phyloP scores from a whole-genome alignment of 2,329 filamentous ascomycete genomes.

The Talaromyces piceae region DNA sequence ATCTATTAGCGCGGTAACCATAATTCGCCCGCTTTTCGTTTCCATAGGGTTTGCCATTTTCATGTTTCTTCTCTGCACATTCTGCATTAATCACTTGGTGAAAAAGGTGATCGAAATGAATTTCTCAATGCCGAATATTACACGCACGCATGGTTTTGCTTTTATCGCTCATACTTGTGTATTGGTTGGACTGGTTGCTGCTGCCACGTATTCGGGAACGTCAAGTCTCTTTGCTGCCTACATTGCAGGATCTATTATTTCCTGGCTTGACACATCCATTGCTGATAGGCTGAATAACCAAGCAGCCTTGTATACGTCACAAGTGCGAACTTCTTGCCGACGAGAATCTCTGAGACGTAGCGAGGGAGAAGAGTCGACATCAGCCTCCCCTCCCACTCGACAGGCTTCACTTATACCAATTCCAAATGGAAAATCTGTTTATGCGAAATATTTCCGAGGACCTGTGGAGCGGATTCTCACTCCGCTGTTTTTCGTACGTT shows the following conservation, averaged over 20 bases:
- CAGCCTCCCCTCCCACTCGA: neutral
- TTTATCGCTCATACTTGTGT: conserved; percentile 39
- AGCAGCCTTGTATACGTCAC: neutral
- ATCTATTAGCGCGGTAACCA: conserved; percentile 31
- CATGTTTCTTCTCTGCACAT: conserved; percentile 21
- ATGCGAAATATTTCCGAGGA: conserved; percentile 40
- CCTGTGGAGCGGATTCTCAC: conserved; percentile 50
- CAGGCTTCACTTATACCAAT: neutral
- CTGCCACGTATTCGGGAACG: conserved; percentile 48
- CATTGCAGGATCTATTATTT: conserved; percentile 46
- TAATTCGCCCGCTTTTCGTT: conserved; percentile 47
- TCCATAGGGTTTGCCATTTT: conserved; percentile 32
- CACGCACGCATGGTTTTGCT: conserved; percentile 16
- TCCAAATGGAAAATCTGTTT: conserved; percentile 27
- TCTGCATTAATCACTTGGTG: neutral
- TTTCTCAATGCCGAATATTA: conserved; percentile 10
- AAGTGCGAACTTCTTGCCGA: neutral
- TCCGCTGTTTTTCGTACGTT: conserved; percentile 64
- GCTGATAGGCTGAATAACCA: neutral
- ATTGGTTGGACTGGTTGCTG: conserved; percentile 41
- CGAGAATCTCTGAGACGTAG: too few species aligned
- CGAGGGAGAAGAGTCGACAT: neutral
- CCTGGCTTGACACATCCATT: conserved; percentile 40
- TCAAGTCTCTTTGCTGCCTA: conserved; percentile 52
- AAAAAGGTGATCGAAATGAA: neutral